phyloP scores from a whole-genome alignment of 2,329 filamentous ascomycete genomes.

The Aureobasidium lini region DNA sequence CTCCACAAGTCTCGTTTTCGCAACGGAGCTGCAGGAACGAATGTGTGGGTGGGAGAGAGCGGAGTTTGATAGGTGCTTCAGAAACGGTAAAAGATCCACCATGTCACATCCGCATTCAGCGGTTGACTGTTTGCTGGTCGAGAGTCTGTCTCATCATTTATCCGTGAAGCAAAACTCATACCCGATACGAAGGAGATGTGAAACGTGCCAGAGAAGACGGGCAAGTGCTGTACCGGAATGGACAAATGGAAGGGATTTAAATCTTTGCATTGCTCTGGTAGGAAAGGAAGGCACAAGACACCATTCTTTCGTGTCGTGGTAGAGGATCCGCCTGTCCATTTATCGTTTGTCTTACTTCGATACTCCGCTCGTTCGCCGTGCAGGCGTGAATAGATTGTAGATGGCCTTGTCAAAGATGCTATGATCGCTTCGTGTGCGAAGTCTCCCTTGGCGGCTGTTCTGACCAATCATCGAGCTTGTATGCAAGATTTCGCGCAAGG shows the following conservation, averaged over 20 bases:
- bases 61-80: slow-evolving; percentile 6
- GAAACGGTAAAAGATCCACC: not conserved
- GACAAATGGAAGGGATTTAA: not conserved
- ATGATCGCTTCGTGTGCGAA: slow-evolving; percentile 1
- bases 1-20: not conserved
- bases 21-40: slow-evolving; percentile 1
- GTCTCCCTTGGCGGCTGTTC: not conserved
- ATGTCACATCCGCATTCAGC: slow-evolving; percentile 2
- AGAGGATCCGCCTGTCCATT: not conserved
- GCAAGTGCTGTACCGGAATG: not conserved
- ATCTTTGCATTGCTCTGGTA: not conserved
- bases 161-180: not conserved
- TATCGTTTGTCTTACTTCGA: slow-evolving; percentile 7
- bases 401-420: slow-evolving; percentile 4
- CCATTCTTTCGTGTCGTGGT: not conserved
- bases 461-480: not conserved
- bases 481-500: slow-evolving; percentile 9
- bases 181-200: not conserved
- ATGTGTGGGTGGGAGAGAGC: not conserved
- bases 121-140: slow-evolving; percentile 3
- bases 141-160: not conserved
- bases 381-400: slow-evolving; percentile 1
- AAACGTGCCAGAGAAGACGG: not conserved
- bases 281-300: not conserved
- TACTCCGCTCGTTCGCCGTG: slow-evolving; percentile 7